Evolutionary conservation across 1,284 basidiomycete genomes (phyloP).

Genomic region (Moesziomyces sp.): DNA sequence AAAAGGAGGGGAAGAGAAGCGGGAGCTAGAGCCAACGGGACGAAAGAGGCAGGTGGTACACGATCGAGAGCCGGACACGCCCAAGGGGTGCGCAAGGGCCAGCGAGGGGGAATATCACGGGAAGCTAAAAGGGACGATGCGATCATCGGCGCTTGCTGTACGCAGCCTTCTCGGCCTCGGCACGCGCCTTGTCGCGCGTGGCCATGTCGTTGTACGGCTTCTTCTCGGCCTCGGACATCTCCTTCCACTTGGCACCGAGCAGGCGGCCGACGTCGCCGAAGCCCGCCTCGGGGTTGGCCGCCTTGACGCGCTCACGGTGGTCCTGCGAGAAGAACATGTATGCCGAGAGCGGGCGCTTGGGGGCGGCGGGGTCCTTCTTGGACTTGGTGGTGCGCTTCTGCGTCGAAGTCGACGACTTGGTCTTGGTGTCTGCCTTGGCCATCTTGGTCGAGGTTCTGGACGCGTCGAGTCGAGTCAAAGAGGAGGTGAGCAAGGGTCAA

Average conservation of each 20-base stretch:
- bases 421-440: constrained; percentile 61
- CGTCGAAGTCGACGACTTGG: constrained; percentile 54
- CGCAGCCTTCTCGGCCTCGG: constrained; percentile 81
- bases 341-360: constrained; percentile 89
- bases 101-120: constrained; percentile 16
- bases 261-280: constrained; percentile 93
- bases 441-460: constrained; percentile 38
- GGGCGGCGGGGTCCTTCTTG: constrained; percentile 77
- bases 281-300: constrained; percentile 90
- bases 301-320: constrained; percentile 92
- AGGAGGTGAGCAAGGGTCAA: not conserved
- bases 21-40: not conserved
- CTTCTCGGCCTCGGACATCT: constrained; percentile 82
- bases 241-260: constrained; percentile 90
- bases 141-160: constrained; percentile 69
- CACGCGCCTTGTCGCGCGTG: constrained; percentile 83
- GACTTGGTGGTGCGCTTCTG: constrained; percentile 56
- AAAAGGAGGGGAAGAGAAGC: not conserved
- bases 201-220: constrained; percentile 94
- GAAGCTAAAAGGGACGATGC: not conserved
- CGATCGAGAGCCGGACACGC: not conserved
- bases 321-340: constrained; percentile 99
- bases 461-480: too few species aligned
- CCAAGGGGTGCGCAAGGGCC: not conserved
- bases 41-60: not conserved